Base-by-base conservation (phyloP, 2,329 filamentous ascomycete genomes). In the Exserohilum rostratum region DNA sequence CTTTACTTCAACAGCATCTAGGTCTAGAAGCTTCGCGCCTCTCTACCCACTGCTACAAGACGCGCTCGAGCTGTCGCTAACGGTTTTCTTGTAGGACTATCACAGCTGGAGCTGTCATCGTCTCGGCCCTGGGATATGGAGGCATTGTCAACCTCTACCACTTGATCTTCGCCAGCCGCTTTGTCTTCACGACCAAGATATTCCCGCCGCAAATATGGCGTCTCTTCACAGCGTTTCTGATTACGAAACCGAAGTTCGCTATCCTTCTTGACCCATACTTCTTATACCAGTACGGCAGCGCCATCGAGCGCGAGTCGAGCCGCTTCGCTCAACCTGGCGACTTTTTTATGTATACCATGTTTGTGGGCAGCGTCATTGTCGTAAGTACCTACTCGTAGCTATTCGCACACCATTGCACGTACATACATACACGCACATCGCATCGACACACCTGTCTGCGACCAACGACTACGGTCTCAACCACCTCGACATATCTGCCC, bases 181-280 rank as follows among this genome's bases (percentile, higher is more conserved):
- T 73, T 52, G 75, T 90, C 53, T 82, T 88, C 68, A 82, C 81
- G 53, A 76, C 85, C 15, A 68, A 64, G 59, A 62, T 64, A 43
- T 78, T 84, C 15, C 85, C 85, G 22, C 85, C 85, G 22, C 77
- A 88, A 64, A 57, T 87, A 60, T 88, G 85, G 85, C 80, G 86
- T 43, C 60, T 85, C 11, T 72, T 82, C 51, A 83, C 85, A 2
- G 75, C 82, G 10, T 88, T 88, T 72, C 72, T 86, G 55, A 76
- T 88, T 58, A 87, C 85, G 7, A 81, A 83, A 45, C 76, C 77
- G 10, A 75, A 78, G 34, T 70, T 87, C 57, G 75, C 78, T 43
- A 85, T 92, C 62, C 69, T 92, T 50, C 79, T 91, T 70, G 89
- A 93, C 72, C 87, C 90, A 38, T 91, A 90, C 78, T 89, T 90